Conservation (phyloP, 352 stramenopile genomes). For the Globisporangium nagaii region DNA sequence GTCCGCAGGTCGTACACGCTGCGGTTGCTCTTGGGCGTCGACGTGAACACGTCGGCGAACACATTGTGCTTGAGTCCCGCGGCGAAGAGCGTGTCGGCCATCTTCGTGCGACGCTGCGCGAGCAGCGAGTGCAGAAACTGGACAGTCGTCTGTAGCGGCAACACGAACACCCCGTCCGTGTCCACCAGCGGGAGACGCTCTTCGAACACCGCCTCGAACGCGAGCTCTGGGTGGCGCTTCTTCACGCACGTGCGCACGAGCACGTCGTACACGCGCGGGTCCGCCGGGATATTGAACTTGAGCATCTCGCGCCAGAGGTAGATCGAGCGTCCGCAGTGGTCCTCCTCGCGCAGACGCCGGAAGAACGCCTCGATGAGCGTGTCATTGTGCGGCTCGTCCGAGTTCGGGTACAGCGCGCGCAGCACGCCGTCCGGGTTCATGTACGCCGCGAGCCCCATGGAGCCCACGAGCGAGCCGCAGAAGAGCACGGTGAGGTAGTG, state of each 20-base stretch:
- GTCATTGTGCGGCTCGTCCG: conserved; percentile 59
- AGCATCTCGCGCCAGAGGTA: conserved; percentile 85
- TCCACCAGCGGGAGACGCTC: conserved; percentile 48
- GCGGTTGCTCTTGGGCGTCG: conserved; percentile 24
- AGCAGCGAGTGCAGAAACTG: conserved; percentile 69
- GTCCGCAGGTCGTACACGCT: conserved; percentile 64
- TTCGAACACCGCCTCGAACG: conserved; percentile 65
- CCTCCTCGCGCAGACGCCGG: conserved; percentile 75
- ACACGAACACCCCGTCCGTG: conserved; percentile 53
- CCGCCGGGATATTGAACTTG: conserved; percentile 56
- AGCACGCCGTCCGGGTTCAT: conserved; percentile 82
- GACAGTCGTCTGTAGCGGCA: conserved; percentile 52
- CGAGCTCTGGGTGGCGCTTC: conserved; percentile 79
- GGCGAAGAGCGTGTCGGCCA: conserved; percentile 64
- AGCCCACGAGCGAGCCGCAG: conserved; percentile 64
- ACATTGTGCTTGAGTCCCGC: conserved; percentile 37
- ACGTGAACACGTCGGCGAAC: conserved; percentile 52
- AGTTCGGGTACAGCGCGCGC: conserved; percentile 74
- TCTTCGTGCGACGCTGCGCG: conserved; percentile 49
- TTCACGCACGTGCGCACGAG: conserved; percentile 77
- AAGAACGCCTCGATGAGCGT: conserved; percentile 79
- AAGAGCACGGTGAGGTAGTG: conserved; percentile 74
- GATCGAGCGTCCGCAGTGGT: conserved; percentile 77
- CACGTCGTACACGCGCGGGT: conserved; percentile 73
- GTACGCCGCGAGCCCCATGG: conserved; percentile 78